Evolutionary conservation across 805 yeast genomes (phyloP).

Genomic region (Ogataea trehaloabstinens): DNA sequence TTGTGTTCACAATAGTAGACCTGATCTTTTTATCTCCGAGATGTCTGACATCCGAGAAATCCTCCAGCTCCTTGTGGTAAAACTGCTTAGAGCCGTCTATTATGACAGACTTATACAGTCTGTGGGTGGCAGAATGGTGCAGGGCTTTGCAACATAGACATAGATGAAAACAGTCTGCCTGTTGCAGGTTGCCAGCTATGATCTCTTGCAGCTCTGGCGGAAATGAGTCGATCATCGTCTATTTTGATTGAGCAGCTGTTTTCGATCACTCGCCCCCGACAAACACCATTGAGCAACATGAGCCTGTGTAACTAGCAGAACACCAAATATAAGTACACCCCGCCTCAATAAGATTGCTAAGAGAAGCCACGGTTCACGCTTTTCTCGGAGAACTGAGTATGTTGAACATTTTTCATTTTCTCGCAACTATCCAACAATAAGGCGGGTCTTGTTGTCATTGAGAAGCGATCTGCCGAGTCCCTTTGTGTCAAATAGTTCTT

Average conservation of each 20-base stretch:
- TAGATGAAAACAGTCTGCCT: conserved; percentile 27
- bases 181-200: conserved; percentile 19
- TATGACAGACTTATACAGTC: conserved; percentile 24
- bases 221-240: conserved; percentile 25
- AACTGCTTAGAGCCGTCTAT: conserved; percentile 22
- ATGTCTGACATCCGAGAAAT: conserved; percentile 13
- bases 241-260: background rate
- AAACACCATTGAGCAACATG: background rate
- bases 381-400: too few species aligned
- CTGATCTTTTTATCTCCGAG: conserved; percentile 11
- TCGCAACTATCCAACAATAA: too few species aligned
- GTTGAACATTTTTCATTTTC: too few species aligned
- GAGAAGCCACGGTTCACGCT: background rate
- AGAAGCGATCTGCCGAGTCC: too few species aligned
- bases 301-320: too few species aligned
- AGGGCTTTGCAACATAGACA: conserved; percentile 13
- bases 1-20: conserved; percentile 20
- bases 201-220: conserved; percentile 23
- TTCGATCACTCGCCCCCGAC: background rate
- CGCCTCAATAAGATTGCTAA: background rate
- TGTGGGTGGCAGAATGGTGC: conserved; percentile 9
- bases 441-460: too few species aligned
- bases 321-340: too few species aligned
- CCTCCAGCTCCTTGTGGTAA: conserved; percentile 22
- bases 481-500: too few species aligned